phyloP scores from a whole-genome alignment of 345 rosid genomes.

The Eucalyptus sp. region DNA sequence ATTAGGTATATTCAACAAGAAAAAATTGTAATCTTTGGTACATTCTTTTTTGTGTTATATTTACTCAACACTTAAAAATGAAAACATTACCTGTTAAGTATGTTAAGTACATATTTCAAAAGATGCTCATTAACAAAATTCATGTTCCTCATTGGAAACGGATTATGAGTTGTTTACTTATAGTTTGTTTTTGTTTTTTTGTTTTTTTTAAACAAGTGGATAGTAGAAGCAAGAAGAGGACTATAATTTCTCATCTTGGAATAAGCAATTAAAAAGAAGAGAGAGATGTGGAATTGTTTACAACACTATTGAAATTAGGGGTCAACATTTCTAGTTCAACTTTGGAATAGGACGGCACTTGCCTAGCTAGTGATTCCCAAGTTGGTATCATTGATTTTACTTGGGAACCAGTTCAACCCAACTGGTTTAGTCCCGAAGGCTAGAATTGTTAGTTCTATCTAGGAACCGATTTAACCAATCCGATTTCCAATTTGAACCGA shows the following conservation, averaged over 20 bases:
- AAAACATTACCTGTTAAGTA: neutral
- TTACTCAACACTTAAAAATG: neutral
- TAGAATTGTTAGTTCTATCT: neutral
- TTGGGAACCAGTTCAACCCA: neutral
- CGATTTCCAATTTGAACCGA: neutral
- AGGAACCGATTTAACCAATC: neutral
- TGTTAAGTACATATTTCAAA: neutral
- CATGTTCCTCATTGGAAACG: neutral
- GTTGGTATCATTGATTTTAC: neutral
- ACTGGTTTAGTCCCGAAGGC: neutral
- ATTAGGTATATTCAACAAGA: neutral
- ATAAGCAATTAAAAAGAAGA: neutral
- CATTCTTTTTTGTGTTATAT: neutral
- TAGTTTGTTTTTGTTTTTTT: neutral
- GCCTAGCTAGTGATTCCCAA: neutral
- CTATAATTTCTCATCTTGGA: neutral
- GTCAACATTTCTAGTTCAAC: neutral
- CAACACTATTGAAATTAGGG: neutral
- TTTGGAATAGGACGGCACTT: neutral
- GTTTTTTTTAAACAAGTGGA: neutral
- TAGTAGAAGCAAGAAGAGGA: neutral
- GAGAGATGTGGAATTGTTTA: neutral
- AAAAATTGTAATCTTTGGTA: neutral
- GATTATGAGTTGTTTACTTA: neutral
- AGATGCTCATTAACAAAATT: neutral